These are phyloP conservation scores for Ceratocystiopsis minuta DNA, from an alignment of 2,329 filamentous ascomycete genomes.

Conservation along the genomic window DNA sequence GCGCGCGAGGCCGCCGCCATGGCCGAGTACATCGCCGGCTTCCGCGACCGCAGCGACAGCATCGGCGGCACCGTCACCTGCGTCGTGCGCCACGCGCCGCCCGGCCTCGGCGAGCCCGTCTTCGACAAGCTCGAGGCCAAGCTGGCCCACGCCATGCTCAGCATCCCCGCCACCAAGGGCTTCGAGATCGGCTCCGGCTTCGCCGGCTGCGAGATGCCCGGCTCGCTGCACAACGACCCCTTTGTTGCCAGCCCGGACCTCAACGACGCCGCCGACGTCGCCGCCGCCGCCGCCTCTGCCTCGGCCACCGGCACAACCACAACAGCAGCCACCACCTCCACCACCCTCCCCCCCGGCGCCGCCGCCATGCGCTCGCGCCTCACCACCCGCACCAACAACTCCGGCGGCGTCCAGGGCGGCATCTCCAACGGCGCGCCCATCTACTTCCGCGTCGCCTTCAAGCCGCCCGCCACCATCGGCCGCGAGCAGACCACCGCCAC, in stretches of 20 bases:
- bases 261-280: no score
- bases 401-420: constrained; percentile 84
- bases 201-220: constrained; percentile 65
- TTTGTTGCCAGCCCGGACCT: constrained; percentile 43
- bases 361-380: constrained; percentile 41
- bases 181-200: constrained; percentile 95
- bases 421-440: constrained; percentile 87
- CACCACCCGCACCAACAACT: constrained; percentile 85
- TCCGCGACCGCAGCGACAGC: constrained; percentile 63
- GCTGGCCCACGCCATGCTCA: constrained; percentile 85
- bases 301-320: constrained; percentile 17
- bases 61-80: constrained; percentile 93
- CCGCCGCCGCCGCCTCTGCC: constrained; percentile 12
- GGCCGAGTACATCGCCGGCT: constrained; percentile 61
- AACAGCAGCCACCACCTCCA: constrained; percentile 3
- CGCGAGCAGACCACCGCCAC: constrained; percentile 70
- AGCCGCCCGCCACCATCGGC: constrained; percentile 83
- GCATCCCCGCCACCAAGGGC: constrained; percentile 84
- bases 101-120: constrained; percentile 77
- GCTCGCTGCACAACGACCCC: constrained; percentile 81
- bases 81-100: constrained; percentile 71
- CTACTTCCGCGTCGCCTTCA: constrained; percentile 92
- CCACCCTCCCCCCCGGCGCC: constrained; percentile 25
- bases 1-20: constrained; percentile 46
- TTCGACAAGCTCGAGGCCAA: constrained; percentile 92